Base-by-base conservation (phyloP, 306 rosid species). In the Sindora glabra region DNA sequence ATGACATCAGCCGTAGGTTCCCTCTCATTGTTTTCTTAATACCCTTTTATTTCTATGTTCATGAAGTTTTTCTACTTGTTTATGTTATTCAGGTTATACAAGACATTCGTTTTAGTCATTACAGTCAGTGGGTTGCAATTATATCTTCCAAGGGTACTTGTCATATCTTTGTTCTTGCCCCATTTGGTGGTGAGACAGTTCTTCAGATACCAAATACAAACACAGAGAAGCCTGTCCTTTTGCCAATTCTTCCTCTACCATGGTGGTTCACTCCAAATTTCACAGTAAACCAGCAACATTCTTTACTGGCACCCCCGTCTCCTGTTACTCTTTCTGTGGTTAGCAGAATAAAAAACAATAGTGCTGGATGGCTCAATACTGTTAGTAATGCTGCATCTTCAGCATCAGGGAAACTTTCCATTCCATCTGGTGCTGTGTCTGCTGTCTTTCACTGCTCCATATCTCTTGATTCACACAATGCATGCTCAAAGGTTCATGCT, bases 241-340 rank as follows among this genome's bases (percentile, higher is more conserved):
- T 74, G 39, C 90, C 95, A 16, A 69, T 44, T 72, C 67, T 63
- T 10, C 79, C 95, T 49, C 76, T 74, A 29, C 99, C 97, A 10
- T 89, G 99, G 99, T 89, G 97, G 97, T 89, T 69, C 70, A 84
- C 87, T 75, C 79, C 95, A 21, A 75, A 44, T 76, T 89, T 86
- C 66, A 67, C 69, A 27, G 68, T 64, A 68, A 89, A 72, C 76
- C 85, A 73, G 71, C 90, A 82, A 70, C 75, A 68, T 49, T 72
- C 69, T 74, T 75, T 83, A 67, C 72, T 70, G 15, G 81, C 88
- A 16, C 84, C 95, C 30, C 92, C 91, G 27, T 78, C 82, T 57
- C 83, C 96, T 67, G 86, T 76, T 61, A 79, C 79, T 41, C 99
- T 94, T 56, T 82, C 95, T 34, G 99, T 86, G 62, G 94, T 94